Evolutionary conservation across 306 rosid genomes (phyloP), one percentile per base, ranked within the genome.

Genomic region (Adenanthera pavonina): DNA sequence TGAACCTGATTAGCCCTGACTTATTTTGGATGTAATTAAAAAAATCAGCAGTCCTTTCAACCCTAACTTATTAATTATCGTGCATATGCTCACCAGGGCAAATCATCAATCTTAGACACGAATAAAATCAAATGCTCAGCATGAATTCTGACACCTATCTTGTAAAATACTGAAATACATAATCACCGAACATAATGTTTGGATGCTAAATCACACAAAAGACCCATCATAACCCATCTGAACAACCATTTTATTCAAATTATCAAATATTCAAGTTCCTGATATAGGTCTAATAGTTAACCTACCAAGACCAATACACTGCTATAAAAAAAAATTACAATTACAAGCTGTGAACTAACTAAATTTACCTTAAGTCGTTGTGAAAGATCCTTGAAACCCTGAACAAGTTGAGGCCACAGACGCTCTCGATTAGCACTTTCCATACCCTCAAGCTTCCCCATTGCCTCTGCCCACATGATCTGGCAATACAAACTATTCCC

Each of bases 401-500:
- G 91, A 80, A 85, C 96, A 74, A 92, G 97, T 62, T 96, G 97
- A 73, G 99, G 99, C 99, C 99, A 96, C 44, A 93, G 81, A 20
- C 99, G 97, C 57, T 93, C 99, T 80, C 98, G 82, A 67, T 96
- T 97, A 14, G 92, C 86, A 81, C 94, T 92, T 83, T 91, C 97
- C 96, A 96, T 88, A 52, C 98, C 99, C 84, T 96, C 99, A 61
- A 93, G 97, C 88, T 96, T 96, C 52, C 91, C 93, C 98, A 91
- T 89, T 25, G 99, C 99, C 90, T 96, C 99, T n/a, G 98, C 99
- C 99, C 99, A 96, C 98, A 96, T 93, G 79, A 93, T 93, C 99
- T 96, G 87, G 75, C 87, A 90, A 88, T 51, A 80, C 69, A 91
- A 96, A 92, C 96, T 88, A 90, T 81, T 87, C 84, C 80, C 85